A percentile compares a stretch with the other conserved stretches of the same genome.
phyloP scores from a whole-genome alignment of 2,329 filamentous ascomycete species.

The Cytospora piceae region DNA sequence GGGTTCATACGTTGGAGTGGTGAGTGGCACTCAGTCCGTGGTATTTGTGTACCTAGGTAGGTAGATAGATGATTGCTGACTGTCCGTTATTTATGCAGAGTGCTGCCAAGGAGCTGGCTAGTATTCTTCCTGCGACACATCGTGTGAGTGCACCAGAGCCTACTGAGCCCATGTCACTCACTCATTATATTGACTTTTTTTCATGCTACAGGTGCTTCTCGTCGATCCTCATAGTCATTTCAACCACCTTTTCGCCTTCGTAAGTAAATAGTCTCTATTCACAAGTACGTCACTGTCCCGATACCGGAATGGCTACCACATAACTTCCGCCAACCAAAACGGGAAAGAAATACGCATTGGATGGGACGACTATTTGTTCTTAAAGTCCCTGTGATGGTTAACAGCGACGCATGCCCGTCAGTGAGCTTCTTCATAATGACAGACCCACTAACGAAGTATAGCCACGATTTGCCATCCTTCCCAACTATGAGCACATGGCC shows the following conservation, averaged over 20 bases:
- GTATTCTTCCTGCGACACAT: slow-evolving; percentile 43
- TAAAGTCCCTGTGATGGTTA: no score
- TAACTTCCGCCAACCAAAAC: background rate
- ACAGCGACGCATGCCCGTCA: no score
- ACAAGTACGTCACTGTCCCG: background rate
- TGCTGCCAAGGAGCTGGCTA: slow-evolving; percentile 42
- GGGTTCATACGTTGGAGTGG: slow-evolving; percentile 50
- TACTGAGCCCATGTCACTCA: background rate
- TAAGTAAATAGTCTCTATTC: slow-evolving; percentile 28
- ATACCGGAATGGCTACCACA: background rate
- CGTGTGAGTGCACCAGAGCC: slow-evolving; percentile 34
- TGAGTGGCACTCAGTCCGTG: slow-evolving; percentile 31
- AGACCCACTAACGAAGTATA: slow-evolving; percentile 13
- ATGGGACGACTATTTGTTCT: no score
- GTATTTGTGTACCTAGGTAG: no score
- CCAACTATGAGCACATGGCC: slow-evolving; percentile 48
- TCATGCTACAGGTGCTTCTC: slow-evolving; percentile 40
- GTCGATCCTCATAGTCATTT: slow-evolving; percentile 56
- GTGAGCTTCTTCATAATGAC: background rate
- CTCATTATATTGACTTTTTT: background rate
- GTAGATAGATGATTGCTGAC: background rate
- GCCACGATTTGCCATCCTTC: slow-evolving; percentile 50
- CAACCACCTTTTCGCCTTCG: slow-evolving; percentile 52
- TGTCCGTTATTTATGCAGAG: slow-evolving; percentile 31
- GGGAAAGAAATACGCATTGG: no score